These are phyloP conservation scores for Penicillium soppii DNA, from an alignment of 495 filamentous ascomycete genomes.

Conservation along the genomic window DNA sequence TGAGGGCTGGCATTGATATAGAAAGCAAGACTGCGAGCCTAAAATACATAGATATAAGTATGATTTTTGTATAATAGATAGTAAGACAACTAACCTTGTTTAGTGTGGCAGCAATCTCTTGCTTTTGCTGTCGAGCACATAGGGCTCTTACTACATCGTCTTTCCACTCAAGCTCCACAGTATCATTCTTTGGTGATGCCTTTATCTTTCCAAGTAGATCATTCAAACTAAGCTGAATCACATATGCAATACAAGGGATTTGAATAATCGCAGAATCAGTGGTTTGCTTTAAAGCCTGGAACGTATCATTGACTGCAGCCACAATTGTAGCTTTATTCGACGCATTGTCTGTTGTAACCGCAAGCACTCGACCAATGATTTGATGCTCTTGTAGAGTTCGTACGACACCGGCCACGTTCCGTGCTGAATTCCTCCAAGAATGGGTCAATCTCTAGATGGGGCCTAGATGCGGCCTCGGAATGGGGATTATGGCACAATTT, in stretches of 20 bases:
- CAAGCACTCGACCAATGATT: conserved; percentile 3
- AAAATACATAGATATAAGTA: neutral
- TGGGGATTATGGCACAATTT: too few relatives aligned
- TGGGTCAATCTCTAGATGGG: too few relatives aligned
- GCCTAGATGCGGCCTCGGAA: too few relatives aligned
- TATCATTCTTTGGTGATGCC: conserved; percentile 8
- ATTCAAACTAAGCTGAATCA: conserved; percentile 16
- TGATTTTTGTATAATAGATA: neutral
- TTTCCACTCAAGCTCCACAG: neutral
- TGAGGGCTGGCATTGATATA: conserved; percentile 15
- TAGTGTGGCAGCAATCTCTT: conserved; percentile 7
- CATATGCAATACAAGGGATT: conserved; percentile 13
- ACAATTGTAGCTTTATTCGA: conserved; percentile 19
- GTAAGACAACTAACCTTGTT: neutral
- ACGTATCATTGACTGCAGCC: neutral
- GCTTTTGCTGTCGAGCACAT: neutral
- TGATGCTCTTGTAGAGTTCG: conserved; percentile 2
- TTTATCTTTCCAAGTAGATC: conserved; percentile 13
- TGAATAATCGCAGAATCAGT: conserved; percentile 5
- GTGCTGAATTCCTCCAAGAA: too few relatives aligned
- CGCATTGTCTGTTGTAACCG: conserved; percentile 16
- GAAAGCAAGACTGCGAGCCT: conserved; percentile 9
- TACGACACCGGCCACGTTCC: too few relatives aligned
- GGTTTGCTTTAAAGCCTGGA: neutral
- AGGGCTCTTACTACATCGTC: neutral